These are phyloP conservation scores for Huntiella omanensis DNA, from an alignment of 2,329 filamentous ascomycete genomes.

Conservation along the genomic window DNA sequence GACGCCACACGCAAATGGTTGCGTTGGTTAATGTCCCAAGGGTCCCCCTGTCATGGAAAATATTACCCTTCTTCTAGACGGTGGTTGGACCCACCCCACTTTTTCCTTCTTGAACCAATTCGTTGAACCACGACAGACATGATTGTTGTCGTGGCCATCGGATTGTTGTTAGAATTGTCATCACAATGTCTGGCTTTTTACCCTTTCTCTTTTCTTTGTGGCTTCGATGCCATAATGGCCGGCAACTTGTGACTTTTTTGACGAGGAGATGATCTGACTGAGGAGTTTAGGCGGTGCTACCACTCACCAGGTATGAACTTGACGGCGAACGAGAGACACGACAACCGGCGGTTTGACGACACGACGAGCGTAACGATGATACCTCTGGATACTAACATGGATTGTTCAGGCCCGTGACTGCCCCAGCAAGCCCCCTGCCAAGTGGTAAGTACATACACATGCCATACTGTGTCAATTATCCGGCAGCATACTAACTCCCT, in stretches of 20 bases:
- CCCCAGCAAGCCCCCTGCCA: slow-evolving; percentile 65
- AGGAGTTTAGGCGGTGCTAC: slow-evolving; percentile 44
- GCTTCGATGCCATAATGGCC: no score
- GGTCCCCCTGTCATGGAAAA: no score
- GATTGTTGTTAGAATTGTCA: no score
- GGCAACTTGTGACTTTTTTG: not conserved
- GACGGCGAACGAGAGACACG: slow-evolving; percentile 12
- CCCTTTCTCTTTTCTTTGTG: no score
- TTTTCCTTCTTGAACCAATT: no score
- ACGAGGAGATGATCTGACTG: slow-evolving; percentile 13
- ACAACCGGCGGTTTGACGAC: not conserved
- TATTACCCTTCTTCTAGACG: no score
- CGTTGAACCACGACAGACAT: no score
- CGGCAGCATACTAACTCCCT: slow-evolving; percentile 18
- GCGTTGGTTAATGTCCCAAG: no score
- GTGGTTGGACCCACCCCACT: no score
- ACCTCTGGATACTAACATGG: slow-evolving; percentile 13
- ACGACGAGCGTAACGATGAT: not conserved
- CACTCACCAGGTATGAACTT: slow-evolving; percentile 49
- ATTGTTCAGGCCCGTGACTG: slow-evolving; percentile 54
- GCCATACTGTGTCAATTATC: not conserved
- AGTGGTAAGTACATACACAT: slow-evolving; percentile 42
- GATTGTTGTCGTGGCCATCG: no score
- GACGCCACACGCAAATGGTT: no score
- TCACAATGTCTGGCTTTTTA: no score